phyloP scores from a whole-genome alignment of 2,329 filamentous ascomycete species.

The Nothophoma quercina region DNA sequence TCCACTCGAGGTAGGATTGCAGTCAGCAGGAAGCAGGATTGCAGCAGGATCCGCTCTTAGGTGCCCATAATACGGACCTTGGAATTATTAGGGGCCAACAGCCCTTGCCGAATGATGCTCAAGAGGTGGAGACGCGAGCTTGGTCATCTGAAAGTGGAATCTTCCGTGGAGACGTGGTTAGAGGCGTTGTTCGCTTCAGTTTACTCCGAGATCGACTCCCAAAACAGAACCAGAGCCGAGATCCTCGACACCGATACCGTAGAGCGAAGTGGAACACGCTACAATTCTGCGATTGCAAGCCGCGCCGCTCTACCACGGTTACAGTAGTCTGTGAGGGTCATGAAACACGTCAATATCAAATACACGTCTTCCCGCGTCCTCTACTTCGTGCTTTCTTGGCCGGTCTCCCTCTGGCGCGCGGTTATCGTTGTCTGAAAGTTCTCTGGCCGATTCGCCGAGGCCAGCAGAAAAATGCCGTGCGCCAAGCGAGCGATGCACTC shows the following conservation, averaged over 20 bases:
- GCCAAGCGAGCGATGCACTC: conserved; percentile 17
- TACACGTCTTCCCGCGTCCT: conserved; percentile 7
- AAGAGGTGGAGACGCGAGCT: conserved; percentile 21
- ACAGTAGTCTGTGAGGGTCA: conserved; percentile 15
- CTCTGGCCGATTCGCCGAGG: conserved; percentile 13
- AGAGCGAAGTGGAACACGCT: conserved; percentile 12
- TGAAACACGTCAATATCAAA: conserved; percentile 23
- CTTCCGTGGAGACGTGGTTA: conserved; percentile 11
- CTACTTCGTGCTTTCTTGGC: conserved; percentile 3
- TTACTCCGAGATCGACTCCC: conserved; percentile 23
- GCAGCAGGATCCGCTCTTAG: conserved; percentile 15
- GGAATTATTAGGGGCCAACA: conserved; percentile 13
- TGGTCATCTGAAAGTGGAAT: conserved; percentile 12
- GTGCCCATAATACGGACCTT: conserved; percentile 15
- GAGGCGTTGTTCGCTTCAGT: conserved; percentile 14
- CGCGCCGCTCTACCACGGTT: conserved; percentile 10
- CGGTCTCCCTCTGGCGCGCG: conserved; percentile 1
- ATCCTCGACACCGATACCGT: conserved; percentile 14
- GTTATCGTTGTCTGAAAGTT: conserved; percentile 1
- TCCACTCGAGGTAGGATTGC: conserved; percentile 14
- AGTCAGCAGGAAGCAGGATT: conserved; percentile 15
- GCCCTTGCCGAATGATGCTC: conserved; percentile 14
- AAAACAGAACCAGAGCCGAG: conserved; percentile 18
- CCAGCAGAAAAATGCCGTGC: conserved; percentile 18
- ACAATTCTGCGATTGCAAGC: conserved; percentile 6